These are phyloP conservation scores for Penicillium ochrochloron DNA, from an alignment of 495 filamentous ascomycete species.

Conservation along the genomic window DNA sequence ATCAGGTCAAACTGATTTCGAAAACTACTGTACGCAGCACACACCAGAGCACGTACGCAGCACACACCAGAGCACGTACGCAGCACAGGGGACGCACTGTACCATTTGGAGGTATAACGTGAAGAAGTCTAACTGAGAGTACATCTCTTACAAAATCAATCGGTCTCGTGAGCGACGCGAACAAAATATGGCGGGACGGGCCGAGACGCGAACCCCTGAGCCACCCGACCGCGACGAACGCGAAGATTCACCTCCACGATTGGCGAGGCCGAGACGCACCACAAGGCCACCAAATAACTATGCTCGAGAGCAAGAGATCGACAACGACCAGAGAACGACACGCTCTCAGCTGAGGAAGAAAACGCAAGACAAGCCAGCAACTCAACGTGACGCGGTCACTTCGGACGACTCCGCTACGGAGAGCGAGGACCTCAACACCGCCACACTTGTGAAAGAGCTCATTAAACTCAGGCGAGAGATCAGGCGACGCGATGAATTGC, in stretches of 20 bases:
- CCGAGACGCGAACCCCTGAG: conserved; percentile 32
- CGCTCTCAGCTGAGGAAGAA: conserved; percentile 5
- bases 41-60: no score
- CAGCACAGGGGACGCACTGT: no score
- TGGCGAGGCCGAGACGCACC: conserved; percentile 17
- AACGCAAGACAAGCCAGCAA: background rate
- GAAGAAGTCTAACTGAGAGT: no score
- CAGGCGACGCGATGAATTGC: conserved; percentile 25
- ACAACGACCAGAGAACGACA: background rate
- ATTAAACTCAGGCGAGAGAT: conserved; percentile 31
- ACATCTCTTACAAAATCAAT: no score
- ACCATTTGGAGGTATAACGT: no score
- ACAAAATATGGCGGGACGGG: conserved; percentile 20
- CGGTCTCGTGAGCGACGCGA: no score
- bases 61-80: no score
- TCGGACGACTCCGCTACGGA: conserved; percentile 26
- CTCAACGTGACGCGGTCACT: conserved; percentile 29
- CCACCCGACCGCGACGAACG: conserved; percentile 7
- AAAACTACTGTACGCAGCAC: no score
- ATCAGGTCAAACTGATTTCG: no score
- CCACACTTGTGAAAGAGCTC: conserved; percentile 23
- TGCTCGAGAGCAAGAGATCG: conserved; percentile 9
- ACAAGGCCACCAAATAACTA: conserved; percentile 15
- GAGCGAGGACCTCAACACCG: conserved; percentile 22
- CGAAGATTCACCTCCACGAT: conserved; percentile 11